Evolutionary conservation across 192 early-diverging fungal genomes (phyloP), one percentile per base, ranked within the genome.

Genomic region (Entophlyctis luteolus): DNA sequence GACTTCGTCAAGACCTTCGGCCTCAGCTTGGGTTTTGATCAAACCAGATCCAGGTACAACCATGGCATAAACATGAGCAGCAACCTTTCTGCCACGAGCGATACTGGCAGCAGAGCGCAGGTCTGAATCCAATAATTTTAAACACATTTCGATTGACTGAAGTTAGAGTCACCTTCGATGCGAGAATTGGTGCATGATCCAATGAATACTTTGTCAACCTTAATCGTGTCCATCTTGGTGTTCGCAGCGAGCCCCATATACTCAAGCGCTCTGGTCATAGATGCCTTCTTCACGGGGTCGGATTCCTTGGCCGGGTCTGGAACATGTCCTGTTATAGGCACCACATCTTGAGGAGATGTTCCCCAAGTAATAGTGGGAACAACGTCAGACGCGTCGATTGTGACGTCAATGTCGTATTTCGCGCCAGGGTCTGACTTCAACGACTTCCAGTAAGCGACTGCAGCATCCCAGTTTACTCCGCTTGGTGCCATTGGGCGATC

Each of bases 181-280:
- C 87, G 84, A 36, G 85, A 84, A 73, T 89, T 89, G 45, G 87
- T 89, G 72, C 87, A 89, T 27, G 82, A 85, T 14, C 87, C 87
- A 67, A 89, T 89, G 67, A 89, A 89, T 31, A 86, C 87, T 76
- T 89, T 89, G 72, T 89, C 85, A 47, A 89, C 74, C 55, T 71
- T 59, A 65, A 89, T 77, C 25, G 70, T 62, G 48, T 73, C 72
- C 76, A 89, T 77, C n/a, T 70, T 72, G 1, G 79, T 84, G 70
- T 85, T 85, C 50, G 87, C 81, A 3, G 65, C 72, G 39, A 89
- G 67, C 20, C 85, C 87, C 75, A 89, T 89, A 69, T 89, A 89
- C 10, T 74, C 72, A 35, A 87, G 62, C 14, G 85, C 75, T 5
- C 85, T 74, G 58, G 83, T 72, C 65, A 85, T 79, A 14, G 71